Evolutionary conservation across 441 rosid genomes (phyloP), one percentile per base, ranked within the genome.

Genomic region (Pelargonium myrrhifolium): DNA sequence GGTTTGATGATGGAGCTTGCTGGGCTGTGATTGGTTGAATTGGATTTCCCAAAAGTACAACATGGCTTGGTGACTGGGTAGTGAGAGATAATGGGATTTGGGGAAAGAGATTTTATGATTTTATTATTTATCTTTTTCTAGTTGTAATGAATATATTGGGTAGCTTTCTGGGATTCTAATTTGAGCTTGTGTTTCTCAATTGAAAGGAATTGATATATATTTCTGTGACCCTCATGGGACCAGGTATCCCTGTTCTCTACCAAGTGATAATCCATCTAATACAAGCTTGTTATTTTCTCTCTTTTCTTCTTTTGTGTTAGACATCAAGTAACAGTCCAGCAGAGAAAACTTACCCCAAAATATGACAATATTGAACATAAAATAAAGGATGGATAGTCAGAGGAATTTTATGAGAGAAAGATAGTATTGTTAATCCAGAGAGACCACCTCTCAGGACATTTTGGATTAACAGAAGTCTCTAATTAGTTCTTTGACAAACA

Each of bases 11-110:
- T 84, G 86, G 81, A 80, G 79, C 71, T 79, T 73, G 70, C 72
- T 67, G 79, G 59, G 77, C 18, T 86, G 79, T 86, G 82, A 89
- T 89, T 89, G 92, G 92, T 42, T 17, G 80, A 69, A 9, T 35
- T 68, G 84, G 90, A 89, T 86, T 83, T 72, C 87, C 65, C 10
- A 40, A 60, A 72, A 74, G 70, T 66, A 60, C 12, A 2, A 60
- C 12, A 2, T 0, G 15, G 43, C 69, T 63, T 67, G 1, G 55
- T 14, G 68, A 61, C 40, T 6, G 64, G 77, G 70, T 67, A 78
- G 69, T n/a, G 70, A 58, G 73, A 49, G 62, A 71, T 64, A 35
- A 24, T n/a, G 53, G 56, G 11, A 10, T 37, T 15, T 0, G 35
- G 64, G 11, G 17, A 9, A 1, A 5, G 6, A 58, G 77, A 74